These are phyloP conservation scores for Xerocomus potaroensis DNA, from an alignment of 768 basidiomycete genomes.

Conservation along the genomic window DNA sequence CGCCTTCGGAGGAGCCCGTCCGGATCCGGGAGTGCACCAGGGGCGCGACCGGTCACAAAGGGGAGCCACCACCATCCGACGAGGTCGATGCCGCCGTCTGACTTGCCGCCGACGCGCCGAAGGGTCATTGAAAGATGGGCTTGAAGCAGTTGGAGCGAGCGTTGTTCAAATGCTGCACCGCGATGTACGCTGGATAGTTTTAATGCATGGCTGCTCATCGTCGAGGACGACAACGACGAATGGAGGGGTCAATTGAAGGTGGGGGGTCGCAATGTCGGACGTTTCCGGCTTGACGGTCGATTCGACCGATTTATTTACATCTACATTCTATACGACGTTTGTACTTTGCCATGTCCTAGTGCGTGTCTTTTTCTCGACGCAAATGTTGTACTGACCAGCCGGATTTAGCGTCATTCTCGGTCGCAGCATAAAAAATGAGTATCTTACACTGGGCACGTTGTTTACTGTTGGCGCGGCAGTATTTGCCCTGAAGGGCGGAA, in stretches of 20 bases:
- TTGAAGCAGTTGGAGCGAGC: conserved; percentile 58
- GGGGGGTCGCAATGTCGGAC: conserved; percentile 25
- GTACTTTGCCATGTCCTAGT: conserved; percentile 42
- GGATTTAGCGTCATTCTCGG: conserved; percentile 64
- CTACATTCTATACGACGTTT: too few species aligned
- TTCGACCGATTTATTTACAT: too few species aligned
- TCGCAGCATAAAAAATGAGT: conserved; percentile 77
- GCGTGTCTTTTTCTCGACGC: conserved; percentile 15
- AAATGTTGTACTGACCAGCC: conserved; percentile 1
- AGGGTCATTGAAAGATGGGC: conserved; percentile 75
- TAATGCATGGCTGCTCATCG: not conserved
- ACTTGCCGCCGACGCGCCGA: conserved; percentile 72
- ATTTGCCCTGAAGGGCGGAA: conserved; percentile 53
- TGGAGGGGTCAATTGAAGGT: conserved; percentile 9
- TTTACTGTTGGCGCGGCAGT: conserved; percentile 51
- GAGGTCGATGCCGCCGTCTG: conserved; percentile 89
- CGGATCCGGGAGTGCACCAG: conserved; percentile 11
- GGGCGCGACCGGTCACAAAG: not conserved
- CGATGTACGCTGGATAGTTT: conserved; percentile 54
- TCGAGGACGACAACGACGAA: not conserved
- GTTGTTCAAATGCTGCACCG: conserved; percentile 72
- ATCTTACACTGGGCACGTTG: conserved; percentile 69
- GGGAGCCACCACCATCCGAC: conserved; percentile 95
- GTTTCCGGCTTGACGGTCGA: conserved; percentile 13
- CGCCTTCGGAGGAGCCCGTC: conserved; percentile 38